Evolutionary conservation across 2,329 filamentous ascomycete genomes (phyloP).

Genomic region (Metarhizium brunneum): DNA sequence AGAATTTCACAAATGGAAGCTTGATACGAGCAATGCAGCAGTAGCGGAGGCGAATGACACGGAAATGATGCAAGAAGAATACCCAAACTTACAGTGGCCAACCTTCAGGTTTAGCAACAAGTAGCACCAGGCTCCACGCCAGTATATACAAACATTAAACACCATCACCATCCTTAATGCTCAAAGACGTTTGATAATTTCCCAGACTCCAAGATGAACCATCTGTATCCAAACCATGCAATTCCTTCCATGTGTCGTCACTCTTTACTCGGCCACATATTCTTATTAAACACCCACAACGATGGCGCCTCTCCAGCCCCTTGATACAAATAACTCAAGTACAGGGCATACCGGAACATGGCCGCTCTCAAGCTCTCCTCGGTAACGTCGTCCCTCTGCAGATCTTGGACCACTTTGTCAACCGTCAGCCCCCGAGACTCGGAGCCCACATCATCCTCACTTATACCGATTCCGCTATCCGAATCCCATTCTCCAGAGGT

Average conservation of each 20-base stretch:
- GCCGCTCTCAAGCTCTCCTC: conserved; percentile 16
- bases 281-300: conserved; percentile 20
- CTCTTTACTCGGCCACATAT: conserved; percentile 7
- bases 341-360: conserved; percentile 26
- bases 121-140: not conserved
- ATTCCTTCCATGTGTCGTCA: not conserved
- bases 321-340: conserved; percentile 21
- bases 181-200: not conserved
- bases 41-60: not conserved
- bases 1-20: not conserved
- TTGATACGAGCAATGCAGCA: not conserved
- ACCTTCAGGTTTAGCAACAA: not conserved
- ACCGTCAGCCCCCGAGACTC: conserved; percentile 10
- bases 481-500: not conserved
- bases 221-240: not conserved
- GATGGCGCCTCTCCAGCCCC: conserved; percentile 18
- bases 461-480: conserved; percentile 6
- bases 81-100: not conserved
- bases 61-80: not conserved
- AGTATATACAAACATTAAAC: not conserved
- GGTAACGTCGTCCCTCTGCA: conserved; percentile 14
- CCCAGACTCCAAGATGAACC: not conserved
- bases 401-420: conserved; percentile 4
- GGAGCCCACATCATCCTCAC: conserved; percentile 3
- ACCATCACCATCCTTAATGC: not conserved